Evolutionary conservation across 2,329 filamentous ascomycete genomes (phyloP).

Genomic region (Cephalotrichum gorgonifer): DNA sequence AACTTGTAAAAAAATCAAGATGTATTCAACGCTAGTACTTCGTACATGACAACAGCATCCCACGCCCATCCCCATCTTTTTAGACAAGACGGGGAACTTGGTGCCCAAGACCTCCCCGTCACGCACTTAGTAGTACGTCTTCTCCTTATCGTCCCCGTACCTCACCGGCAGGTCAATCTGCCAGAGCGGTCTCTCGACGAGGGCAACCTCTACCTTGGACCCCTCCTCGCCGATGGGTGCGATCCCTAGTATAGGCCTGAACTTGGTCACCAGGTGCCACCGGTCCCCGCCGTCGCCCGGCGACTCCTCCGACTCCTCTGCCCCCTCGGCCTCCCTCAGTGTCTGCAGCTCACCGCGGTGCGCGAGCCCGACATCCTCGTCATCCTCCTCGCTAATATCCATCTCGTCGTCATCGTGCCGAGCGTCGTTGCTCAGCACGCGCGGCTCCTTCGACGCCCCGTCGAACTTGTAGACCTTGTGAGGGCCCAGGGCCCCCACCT

Average conservation of each 20-base stretch:
- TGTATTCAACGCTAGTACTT: no score
- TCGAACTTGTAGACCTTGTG: constrained; percentile 29
- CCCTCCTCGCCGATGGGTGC: constrained; percentile 29
- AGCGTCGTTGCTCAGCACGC: constrained; percentile 15
- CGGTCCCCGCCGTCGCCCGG: constrained; percentile 22
- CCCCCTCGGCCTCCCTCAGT: constrained; percentile 8
- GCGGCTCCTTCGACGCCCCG: constrained; percentile 5
- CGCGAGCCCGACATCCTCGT: constrained; percentile 11
- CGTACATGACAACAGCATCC: not conserved
- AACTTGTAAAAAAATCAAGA: no score
- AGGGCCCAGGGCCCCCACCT: constrained; percentile 31
- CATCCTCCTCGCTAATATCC: constrained; percentile 23
- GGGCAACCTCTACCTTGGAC: constrained; percentile 60
- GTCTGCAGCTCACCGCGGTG: not conserved
- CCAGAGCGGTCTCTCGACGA: constrained; percentile 80
- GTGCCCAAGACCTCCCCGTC: not conserved
- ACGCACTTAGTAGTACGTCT: constrained; percentile 1
- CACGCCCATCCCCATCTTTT: not conserved
- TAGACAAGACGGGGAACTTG: not conserved
- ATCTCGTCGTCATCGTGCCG: constrained; percentile 24
- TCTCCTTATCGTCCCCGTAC: constrained; percentile 38
- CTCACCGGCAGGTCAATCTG: constrained; percentile 68
- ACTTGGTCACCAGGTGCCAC: constrained; percentile 84
- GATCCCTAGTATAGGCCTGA: constrained; percentile 79
- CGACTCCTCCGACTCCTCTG: constrained; percentile 26